These are phyloP conservation scores for Monosporascus sp. DNA, from an alignment of 2,329 filamentous ascomycete genomes.

Conservation along the genomic window DNA sequence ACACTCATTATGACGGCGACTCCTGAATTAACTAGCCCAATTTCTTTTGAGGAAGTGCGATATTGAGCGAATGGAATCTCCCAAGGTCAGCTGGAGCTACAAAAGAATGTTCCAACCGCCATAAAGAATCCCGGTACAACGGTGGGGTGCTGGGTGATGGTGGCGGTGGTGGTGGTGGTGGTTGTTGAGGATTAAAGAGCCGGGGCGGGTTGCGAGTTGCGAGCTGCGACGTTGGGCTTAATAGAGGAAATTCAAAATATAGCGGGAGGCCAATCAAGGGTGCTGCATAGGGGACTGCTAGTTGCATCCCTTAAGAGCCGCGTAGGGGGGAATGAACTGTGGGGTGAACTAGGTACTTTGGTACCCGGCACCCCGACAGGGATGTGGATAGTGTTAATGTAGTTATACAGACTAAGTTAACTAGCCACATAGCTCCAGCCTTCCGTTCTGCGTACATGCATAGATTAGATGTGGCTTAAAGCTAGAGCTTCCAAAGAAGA, in stretches of 20 bases:
- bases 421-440: neutral
- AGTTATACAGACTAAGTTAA: neutral
- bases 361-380: no score
- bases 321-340: neutral
- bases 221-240: neutral
- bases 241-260: neutral
- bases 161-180: neutral
- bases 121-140: neutral
- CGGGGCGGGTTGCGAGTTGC: neutral
- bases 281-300: no score
- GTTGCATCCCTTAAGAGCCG: no score
- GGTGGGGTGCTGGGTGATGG: neutral
- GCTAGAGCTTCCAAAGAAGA: neutral
- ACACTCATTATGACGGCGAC: conserved; percentile 24
- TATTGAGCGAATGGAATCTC: neutral
- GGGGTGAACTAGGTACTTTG: neutral
- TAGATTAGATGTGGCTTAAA: neutral
- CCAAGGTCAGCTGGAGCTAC: neutral
- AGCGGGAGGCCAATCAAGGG: no score
- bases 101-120: neutral
- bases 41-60: neutral
- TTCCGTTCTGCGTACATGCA: no score
- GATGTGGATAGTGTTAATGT: no score
- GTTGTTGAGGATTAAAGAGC: neutral
- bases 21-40: neutral